These are phyloP conservation scores for Zelonia costaricensis DNA, from an alignment of 208 protist genomes.

Conservation along the genomic window DNA sequence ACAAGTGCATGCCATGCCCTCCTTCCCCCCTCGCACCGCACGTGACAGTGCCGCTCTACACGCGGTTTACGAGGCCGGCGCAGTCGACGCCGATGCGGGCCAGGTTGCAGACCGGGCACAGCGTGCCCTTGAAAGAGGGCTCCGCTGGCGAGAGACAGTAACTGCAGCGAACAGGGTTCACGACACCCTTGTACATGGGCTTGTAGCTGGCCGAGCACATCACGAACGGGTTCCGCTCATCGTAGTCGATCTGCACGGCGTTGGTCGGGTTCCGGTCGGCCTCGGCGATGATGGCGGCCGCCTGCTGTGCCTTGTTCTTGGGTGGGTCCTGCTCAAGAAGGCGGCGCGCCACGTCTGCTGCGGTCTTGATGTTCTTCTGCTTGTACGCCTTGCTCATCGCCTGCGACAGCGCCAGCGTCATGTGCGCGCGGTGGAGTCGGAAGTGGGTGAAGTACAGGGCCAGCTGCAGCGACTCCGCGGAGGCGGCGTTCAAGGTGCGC, in stretches of 20 bases:
- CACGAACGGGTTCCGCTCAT: conserved; percentile 97
- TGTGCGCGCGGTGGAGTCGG: conserved; percentile 92
- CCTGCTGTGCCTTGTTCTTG: conserved; percentile 81
- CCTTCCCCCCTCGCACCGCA: not conserved
- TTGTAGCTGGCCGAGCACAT: conserved; percentile 82
- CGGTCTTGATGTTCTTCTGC: conserved; percentile 90
- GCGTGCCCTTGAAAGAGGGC: conserved; percentile 59
- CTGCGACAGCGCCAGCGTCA: conserved; percentile 90
- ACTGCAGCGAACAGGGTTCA: conserved; percentile 81
- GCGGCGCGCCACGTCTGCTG: conserved; percentile 90
- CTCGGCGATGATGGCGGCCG: conserved; percentile 90
- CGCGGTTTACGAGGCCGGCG: conserved; percentile 54
- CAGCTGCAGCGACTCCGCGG: conserved; percentile 83
- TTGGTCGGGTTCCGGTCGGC: conserved; percentile 86
- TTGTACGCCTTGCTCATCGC: conserved; percentile 95
- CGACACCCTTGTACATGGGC: conserved; percentile 82
- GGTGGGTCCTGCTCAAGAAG: conserved; percentile 95
- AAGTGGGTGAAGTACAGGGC: conserved; percentile 98
- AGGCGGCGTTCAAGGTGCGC: conserved; percentile 51
- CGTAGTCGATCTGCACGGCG: conserved; percentile 91
- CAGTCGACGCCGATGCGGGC: conserved; percentile 67
- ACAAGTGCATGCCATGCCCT: too few species aligned
- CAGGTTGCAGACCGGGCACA: conserved; percentile 83
- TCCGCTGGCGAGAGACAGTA: conserved; percentile 91
- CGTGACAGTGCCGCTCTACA: conserved; percentile 3